Percentiles rank a stretch among this genome's conserved stretches.
These are phyloP conservation scores for Cucumis hystrix DNA, from an alignment of 306 rosid species.

Conservation along the genomic window DNA sequence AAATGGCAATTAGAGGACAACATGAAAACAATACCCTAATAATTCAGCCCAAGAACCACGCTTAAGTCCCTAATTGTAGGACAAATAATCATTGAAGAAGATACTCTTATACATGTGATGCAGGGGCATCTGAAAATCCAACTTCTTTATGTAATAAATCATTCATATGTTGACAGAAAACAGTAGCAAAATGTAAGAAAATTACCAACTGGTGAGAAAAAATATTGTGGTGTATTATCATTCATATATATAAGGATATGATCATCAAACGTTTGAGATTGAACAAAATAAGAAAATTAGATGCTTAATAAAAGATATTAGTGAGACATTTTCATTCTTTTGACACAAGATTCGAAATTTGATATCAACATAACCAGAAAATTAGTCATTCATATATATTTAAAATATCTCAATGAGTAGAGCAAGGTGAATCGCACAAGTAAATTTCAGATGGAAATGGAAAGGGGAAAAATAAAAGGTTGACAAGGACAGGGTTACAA, in stretches of 20 bases:
- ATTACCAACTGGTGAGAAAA: no score
- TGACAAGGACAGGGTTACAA: background rate
- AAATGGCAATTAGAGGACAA: background rate
- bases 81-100: background rate
- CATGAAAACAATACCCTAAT: background rate
- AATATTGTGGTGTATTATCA: no score
- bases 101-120: background rate
- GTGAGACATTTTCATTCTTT: background rate
- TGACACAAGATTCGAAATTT: background rate
- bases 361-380: background rate
- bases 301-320: background rate
- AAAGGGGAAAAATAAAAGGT: background rate
- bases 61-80: background rate
- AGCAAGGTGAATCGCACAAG: background rate
- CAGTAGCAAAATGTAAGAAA: background rate
- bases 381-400: background rate
- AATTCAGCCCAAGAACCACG: background rate
- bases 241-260: background rate
- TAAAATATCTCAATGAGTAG: background rate
- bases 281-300: background rate
- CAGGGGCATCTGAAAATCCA: background rate
- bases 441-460: background rate
- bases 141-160: background rate
- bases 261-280: background rate
- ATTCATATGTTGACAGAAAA: background rate